Base-by-base conservation (phyloP, 2,329 filamentous ascomycete species). In the Trichoderma sp. region DNA sequence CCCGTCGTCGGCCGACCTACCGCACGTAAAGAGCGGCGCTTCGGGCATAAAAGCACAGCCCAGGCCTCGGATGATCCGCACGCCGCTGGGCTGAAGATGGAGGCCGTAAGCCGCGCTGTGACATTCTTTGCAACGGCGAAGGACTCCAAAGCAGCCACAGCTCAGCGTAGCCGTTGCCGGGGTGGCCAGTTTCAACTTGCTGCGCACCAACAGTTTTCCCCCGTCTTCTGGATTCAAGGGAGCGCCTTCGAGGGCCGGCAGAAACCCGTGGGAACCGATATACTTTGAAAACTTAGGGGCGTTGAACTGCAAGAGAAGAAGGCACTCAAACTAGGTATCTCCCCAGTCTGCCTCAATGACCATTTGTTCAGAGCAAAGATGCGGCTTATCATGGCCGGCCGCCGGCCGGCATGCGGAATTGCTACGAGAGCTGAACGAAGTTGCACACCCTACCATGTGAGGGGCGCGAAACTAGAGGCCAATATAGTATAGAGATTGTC, bases 401-500 rank as follows among this genome's bases (percentile, higher is more conserved):
- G 41, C 45, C 43, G 44, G 57, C 30, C 28, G 41, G 39, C 54
- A 17, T 26, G 21, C 21, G 3, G 39, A 34, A 19, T 62, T 54
- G 26, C 55, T 24, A 41, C 28, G 19, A 24, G 28, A 62, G 50
- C 50, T 47, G 50, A 39, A 26, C 21, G 26, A 54, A 43, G 43
- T 41, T 24, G 41, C 34, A 39, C 10, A 9, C 50, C 45, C 39
- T 54, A 26, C 41, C 34, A 7, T 26, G 39, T 19, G 19, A 47
- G 15, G 41, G 41, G 60, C 39, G 60, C 24, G 44, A 39, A 39
- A 30, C 60, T 55, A 63, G 50, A 63, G 47, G 34, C 34, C 24
- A 26, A 55, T 63, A 54, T 63, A 55, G 60, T 28, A 55, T 63
- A 52, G 60, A 63, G 48, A 47, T 54, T 55, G 50, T 63, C 48